phyloP scores from a whole-genome alignment of 2,329 filamentous ascomycete species.

The Nemania sp. region DNA sequence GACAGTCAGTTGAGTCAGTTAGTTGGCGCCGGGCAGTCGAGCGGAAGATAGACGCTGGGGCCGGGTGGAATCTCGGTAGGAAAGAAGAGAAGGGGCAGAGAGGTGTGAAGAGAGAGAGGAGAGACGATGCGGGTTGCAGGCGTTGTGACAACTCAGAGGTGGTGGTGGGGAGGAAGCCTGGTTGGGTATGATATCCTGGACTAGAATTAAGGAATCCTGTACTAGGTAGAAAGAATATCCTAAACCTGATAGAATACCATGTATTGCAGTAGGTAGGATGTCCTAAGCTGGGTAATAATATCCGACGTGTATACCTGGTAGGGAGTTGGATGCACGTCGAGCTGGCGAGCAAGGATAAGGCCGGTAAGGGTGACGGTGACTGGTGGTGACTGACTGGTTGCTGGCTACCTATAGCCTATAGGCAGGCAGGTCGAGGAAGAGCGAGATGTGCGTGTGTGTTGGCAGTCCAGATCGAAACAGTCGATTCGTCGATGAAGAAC shows the following conservation, averaged over 20 bases:
- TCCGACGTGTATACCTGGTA: constrained; percentile 23
- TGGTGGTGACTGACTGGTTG: too few species aligned
- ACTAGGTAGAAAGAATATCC: too few species aligned
- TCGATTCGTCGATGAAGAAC: constrained; percentile 1
- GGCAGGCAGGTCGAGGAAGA: too few species aligned
- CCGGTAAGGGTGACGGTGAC: too few species aligned
- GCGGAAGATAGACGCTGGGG: neutral
- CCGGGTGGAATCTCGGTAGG: too few species aligned
- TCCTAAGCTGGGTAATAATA: constrained; percentile 27
- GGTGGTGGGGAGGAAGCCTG: constrained; percentile 21
- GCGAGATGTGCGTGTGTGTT: constrained; percentile 14
- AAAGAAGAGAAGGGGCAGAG: too few species aligned
- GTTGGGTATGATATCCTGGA: constrained; percentile 29
- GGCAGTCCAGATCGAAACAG: constrained; percentile 11
- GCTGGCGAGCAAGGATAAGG: constrained; percentile 25
- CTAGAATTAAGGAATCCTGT: too few species aligned
- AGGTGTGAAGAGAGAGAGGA: constrained; percentile 25
- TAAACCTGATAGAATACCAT: too few species aligned
- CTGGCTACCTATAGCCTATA: too few species aligned
- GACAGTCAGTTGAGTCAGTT: constrained; percentile 3
- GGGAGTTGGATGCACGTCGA: constrained; percentile 28
- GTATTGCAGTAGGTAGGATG: too few species aligned
- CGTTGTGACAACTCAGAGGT: constrained; percentile 26
- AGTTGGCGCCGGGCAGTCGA: neutral
- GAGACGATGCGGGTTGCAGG: constrained; percentile 19